phyloP scores from a whole-genome alignment of 257 asterid species.

The Solanum appendiculatum region DNA sequence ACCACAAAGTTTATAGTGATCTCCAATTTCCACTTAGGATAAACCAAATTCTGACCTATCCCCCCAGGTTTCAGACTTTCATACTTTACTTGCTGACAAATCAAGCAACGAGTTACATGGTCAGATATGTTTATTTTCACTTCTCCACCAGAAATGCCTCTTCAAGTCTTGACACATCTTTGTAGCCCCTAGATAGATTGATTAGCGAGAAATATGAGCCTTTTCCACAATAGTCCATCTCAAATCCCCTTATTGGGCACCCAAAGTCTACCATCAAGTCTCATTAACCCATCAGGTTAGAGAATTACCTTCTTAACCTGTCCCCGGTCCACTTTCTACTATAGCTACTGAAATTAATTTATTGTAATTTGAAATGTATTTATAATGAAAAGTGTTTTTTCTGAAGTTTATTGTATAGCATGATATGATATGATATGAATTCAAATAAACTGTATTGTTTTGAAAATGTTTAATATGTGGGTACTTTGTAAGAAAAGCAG shows the following conservation, averaged over 20 bases:
- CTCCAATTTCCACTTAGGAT: no score
- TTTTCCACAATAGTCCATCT: neutral
- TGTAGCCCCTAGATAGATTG: neutral
- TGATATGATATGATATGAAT: no score
- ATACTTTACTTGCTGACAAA: neutral
- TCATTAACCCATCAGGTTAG: neutral
- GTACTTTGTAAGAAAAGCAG: no score
- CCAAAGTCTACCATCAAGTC: neutral
- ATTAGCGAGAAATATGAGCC: neutral
- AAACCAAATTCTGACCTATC: neutral
- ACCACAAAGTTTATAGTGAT: no score
- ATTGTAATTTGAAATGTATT: no score
- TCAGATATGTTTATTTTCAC: neutral
- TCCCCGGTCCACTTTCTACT: neutral
- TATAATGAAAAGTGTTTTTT: no score
- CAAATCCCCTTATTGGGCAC: neutral
- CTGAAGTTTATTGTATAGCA: no score
- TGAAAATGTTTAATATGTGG: no score
- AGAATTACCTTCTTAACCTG: neutral
- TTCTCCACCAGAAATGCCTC: neutral
- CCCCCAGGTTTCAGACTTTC: neutral
- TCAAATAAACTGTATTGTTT: no score
- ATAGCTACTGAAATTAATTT: no score
- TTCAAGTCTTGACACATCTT: neutral
- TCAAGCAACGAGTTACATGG: neutral